Evolutionary conservation across 257 asterid genomes (phyloP).

Genomic region (Solanum corneliomulleri): DNA sequence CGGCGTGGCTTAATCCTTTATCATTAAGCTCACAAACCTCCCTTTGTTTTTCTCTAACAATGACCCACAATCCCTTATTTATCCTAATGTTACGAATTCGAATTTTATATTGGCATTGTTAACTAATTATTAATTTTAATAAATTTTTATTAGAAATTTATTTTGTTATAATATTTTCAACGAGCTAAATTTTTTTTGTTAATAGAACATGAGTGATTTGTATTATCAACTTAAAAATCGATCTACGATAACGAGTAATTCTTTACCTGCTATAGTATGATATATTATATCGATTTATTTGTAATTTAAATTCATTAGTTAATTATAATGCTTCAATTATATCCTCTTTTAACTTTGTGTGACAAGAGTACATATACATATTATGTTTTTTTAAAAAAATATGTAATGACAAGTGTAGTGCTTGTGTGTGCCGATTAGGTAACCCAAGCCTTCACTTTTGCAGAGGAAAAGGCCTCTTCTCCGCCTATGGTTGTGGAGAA

Average conservation of each 20-base stretch:
- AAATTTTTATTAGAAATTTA: too few species aligned
- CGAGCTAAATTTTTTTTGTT: neutral
- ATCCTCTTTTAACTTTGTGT: neutral
- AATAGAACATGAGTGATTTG: neutral
- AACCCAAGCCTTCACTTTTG: conserved; percentile 32
- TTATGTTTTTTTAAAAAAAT: neutral
- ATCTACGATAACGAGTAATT: neutral
- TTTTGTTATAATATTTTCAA: too few species aligned
- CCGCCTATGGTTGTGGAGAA: conserved; percentile 8
- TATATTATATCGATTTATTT: neutral
- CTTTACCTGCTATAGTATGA: neutral
- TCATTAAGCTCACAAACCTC: conserved; percentile 18
- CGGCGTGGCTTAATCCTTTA: conserved; percentile 28
- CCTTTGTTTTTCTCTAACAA: neutral
- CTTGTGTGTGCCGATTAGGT: conserved; percentile 41
- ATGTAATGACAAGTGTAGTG: conserved; percentile 7
- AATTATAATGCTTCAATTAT: neutral
- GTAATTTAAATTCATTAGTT: neutral
- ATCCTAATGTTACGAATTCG: neutral
- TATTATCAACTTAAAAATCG: too few species aligned
- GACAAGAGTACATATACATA: conserved; percentile 3
- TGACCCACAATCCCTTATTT: neutral
- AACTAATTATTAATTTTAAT: too few species aligned
- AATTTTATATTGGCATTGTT: too few species aligned
- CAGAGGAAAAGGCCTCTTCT: conserved; percentile 5